These are phyloP conservation scores for Eimeria sp. DNA, from an alignment of 169 alveolate species.

Conservation along the genomic window DNA sequence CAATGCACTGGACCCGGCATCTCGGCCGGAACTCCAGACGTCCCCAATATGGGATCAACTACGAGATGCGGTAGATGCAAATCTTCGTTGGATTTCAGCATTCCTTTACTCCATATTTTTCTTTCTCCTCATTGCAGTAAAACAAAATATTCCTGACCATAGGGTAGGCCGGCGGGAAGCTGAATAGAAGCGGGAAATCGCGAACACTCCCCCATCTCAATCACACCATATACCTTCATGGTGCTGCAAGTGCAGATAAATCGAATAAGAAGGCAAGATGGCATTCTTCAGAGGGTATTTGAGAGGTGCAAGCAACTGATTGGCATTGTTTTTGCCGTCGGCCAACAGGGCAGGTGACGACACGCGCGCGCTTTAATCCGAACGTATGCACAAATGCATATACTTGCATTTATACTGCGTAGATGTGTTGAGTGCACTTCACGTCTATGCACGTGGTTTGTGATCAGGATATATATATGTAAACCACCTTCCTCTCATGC, in stretches of 20 bases:
- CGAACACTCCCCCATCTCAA: neutral
- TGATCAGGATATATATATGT: constrained; percentile 21
- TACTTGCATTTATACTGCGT: no score
- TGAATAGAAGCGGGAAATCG: neutral
- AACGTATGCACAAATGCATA: neutral
- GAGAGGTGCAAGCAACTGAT: constrained; percentile 17
- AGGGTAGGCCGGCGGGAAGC: constrained; percentile 23
- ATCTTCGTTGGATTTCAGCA: constrained; percentile 25
- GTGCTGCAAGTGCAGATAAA: constrained; percentile 35
- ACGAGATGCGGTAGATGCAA: constrained; percentile 11
- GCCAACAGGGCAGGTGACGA: constrained; percentile 47
- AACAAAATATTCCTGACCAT: constrained; percentile 6
- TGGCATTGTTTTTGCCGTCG: constrained; percentile 42
- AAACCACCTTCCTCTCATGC: constrained; percentile 16
- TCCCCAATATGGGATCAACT: neutral
- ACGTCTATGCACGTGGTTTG: neutral
- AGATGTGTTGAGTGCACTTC: neutral
- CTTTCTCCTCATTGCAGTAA: neutral
- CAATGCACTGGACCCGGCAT: neutral
- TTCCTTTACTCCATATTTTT: neutral
- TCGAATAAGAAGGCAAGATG: constrained; percentile 16
- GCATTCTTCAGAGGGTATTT: constrained; percentile 3
- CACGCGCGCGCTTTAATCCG: neutral
- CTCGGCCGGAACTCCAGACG: neutral
- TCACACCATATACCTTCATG: neutral